Evolutionary conservation across 2,329 filamentous ascomycete species (phyloP).

Genomic region (Cucurbitaria berberidis): DNA sequence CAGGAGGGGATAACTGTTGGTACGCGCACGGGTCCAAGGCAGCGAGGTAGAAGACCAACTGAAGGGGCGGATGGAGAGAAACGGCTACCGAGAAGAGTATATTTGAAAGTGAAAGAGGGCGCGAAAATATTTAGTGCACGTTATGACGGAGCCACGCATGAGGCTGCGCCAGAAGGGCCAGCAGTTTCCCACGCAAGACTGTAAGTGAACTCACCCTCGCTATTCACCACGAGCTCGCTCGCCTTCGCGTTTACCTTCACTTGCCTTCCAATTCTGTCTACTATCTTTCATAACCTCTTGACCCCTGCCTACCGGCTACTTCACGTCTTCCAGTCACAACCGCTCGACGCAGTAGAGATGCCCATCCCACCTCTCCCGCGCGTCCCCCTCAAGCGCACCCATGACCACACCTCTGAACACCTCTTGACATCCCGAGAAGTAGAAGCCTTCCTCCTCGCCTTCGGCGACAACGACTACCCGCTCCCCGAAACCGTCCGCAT

Average conservation of each 20-base stretch:
- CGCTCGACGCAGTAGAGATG: not conserved
- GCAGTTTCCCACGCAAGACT: slow-evolving; percentile 53
- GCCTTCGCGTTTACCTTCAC: not conserved
- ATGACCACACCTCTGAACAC: slow-evolving; percentile 5
- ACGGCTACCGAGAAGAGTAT: not conserved
- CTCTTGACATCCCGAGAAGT: slow-evolving; percentile 57
- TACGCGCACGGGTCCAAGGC: no score
- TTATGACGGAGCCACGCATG: slow-evolving; percentile 58
- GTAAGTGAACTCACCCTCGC: slow-evolving; percentile 32
- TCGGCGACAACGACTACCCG: slow-evolving; percentile 78
- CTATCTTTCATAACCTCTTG: not conserved
- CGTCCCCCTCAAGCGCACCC: slow-evolving; percentile 6
- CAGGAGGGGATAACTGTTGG: no score
- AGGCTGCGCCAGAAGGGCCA: slow-evolving; percentile 55
- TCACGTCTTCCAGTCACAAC: not conserved
- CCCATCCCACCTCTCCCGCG: slow-evolving; percentile 11
- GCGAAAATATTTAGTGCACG: slow-evolving; percentile 9
- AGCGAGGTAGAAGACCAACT: not conserved
- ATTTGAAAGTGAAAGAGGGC: not conserved
- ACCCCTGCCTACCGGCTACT: not conserved
- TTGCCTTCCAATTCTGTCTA: not conserved
- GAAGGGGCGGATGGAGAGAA: not conserved
- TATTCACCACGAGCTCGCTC: not conserved
- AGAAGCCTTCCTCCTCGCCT: slow-evolving; percentile 75
- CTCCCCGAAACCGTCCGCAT: slow-evolving; percentile 84